Evolutionary conservation across 352 stramenopile species (phyloP), one percentile per base, ranked within the genome.

Genomic region (Pythium aristosporum): DNA sequence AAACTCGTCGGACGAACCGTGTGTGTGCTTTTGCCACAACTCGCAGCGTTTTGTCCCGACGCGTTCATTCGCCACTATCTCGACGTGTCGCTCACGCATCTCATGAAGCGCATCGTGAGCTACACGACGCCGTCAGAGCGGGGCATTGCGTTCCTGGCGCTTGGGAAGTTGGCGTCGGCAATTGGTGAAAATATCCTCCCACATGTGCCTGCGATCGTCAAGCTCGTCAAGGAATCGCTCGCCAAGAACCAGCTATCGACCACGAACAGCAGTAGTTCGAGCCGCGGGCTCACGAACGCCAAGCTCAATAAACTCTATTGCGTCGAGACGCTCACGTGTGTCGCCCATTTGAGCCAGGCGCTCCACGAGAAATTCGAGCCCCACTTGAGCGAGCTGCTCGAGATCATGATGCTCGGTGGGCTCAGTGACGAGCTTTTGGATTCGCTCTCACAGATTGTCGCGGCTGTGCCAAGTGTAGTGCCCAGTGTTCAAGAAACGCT

Each of bases 31-130:
- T 77, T 99, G 20, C 97, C 96, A n/a, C 83, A 95, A 41, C 76
- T 99, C 20, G 97, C 96, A 0, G 75, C 85, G 25, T 95, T 97
- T 67, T 98, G 87, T 74, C 88, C 96, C 0, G 91, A 96, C 51
- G 82, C 92, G 8, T 99, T 98, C 69, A 88, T 97, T 28, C 80
- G 97, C 34, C 85, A 96, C 60, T 99, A 99, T 68, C 66, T 99
- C 20, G 78, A 92, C 21, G 71, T 85, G 5, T 83, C 75, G 10
- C 75, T 98, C 36, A 71, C 67, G 9, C 89, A 97, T 63, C 69
- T 98, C 42, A 89, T 96, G 58, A 91, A 90, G 67, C 79, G 79
- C 12, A 85, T 96, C n/a, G 63, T 79, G 7, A 80, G 65, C 15
- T 87, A 89, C 46, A 76, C 81, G 11, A 65, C 77, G 10, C 68